Evolutionary conservation across 75 land plant species (phyloP).

Genomic region (Cupressus sempervirens): DNA sequence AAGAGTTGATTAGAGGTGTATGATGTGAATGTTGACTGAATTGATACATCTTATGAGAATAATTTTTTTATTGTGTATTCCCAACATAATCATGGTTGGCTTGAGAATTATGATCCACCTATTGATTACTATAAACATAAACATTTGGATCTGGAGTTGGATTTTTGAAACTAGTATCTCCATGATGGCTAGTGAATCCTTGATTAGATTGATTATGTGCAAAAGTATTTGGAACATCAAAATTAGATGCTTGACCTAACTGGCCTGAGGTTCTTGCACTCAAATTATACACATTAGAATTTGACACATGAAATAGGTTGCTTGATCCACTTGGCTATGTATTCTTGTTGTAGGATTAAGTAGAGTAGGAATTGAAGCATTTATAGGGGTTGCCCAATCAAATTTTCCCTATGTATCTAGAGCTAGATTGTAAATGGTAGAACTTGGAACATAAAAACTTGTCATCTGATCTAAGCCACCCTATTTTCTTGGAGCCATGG

Average conservation of each 20-base stretch:
- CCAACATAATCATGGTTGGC: conserved; percentile 21
- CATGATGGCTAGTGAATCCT: conserved; percentile 9
- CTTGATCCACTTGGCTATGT: conserved; percentile 8
- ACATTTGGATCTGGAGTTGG: conserved; percentile 26
- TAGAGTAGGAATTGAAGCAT: not conserved
- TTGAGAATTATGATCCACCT: conserved; percentile 19
- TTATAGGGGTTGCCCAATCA: conserved; percentile 14
- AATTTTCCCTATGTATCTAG: not conserved
- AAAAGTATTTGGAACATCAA: conserved; percentile 1
- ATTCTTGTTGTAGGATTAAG: not conserved
- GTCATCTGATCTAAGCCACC: conserved; percentile 12
- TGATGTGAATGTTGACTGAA: conserved; percentile 12
- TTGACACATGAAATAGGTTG: conserved; percentile 6
- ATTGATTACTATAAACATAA: conserved; percentile 21
- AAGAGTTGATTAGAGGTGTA: conserved; percentile 30
- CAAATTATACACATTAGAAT: not conserved
- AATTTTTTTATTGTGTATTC: conserved; percentile 19
- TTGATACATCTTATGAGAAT: conserved; percentile 33
- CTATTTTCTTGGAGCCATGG: not conserved
- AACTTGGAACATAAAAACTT: conserved; percentile 9
- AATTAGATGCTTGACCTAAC: conserved; percentile 14
- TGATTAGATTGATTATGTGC: conserved; percentile 12
- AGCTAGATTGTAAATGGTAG: not conserved
- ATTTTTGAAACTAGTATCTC: conserved; percentile 3
- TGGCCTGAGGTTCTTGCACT: not conserved